These are phyloP conservation scores for Wallacemonas collosoma DNA, from an alignment of 208 protist genomes.

Conservation along the genomic window DNA sequence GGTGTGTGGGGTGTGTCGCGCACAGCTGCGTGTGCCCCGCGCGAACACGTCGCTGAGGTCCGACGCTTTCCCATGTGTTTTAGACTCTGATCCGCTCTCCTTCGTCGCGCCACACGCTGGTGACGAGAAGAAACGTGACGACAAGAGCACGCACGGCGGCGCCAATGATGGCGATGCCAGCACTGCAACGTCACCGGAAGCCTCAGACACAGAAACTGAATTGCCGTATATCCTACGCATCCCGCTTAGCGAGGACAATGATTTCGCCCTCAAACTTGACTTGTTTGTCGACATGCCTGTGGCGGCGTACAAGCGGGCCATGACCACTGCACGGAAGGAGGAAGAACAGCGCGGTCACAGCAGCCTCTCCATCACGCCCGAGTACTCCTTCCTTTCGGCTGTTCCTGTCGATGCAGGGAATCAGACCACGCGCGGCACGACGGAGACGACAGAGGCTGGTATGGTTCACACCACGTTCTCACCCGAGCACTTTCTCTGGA, in stretches of 20 bases:
- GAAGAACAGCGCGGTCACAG: neutral
- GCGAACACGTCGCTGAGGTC: neutral
- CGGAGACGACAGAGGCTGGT: neutral
- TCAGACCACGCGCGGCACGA: neutral
- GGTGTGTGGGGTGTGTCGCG: neutral
- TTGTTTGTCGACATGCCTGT: neutral
- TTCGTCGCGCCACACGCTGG: neutral
- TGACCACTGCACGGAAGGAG: neutral
- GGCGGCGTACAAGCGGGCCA: neutral
- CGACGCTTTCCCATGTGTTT: neutral
- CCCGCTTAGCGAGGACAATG: conserved; percentile 2
- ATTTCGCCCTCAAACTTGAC: conserved; percentile 6
- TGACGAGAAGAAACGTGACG: neutral
- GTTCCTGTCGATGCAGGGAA: too few relatives aligned
- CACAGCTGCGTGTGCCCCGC: neutral
- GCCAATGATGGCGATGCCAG: neutral
- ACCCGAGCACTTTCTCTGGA: conserved; percentile 5
- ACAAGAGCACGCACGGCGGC: too few relatives aligned
- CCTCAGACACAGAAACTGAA: neutral
- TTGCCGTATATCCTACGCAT: conserved; percentile 11
- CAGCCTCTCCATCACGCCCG: neutral
- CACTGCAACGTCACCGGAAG: neutral
- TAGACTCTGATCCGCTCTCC: neutral
- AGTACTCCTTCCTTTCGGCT: neutral
- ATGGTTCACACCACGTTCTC: neutral